A percentile compares a stretch with the other conserved stretches of the same genome.
phyloP scores from a whole-genome alignment of 108 stramenopile species.

The Skeletonema grethae region DNA sequence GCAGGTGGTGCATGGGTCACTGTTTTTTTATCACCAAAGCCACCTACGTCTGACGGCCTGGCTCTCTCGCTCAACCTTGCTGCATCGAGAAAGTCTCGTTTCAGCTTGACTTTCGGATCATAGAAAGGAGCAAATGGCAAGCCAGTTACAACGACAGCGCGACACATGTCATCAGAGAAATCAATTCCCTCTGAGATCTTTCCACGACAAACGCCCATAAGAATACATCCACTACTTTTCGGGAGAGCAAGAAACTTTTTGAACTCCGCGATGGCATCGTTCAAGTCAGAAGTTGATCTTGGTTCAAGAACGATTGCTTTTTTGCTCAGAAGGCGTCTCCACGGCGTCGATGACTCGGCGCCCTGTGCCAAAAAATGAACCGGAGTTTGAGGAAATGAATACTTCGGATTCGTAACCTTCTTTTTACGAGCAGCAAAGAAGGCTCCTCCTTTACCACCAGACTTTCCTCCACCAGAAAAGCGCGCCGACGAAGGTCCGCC shows the following conservation, averaged over 20 bases:
- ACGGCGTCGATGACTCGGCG: slow-evolving; percentile 51
- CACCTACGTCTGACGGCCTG: slow-evolving; percentile 66
- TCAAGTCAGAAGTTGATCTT: slow-evolving; percentile 71
- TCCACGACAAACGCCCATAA: slow-evolving; percentile 97
- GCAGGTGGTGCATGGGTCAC: background rate
- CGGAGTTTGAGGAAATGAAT: slow-evolving; percentile 45
- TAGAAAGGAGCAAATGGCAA: slow-evolving; percentile 94
- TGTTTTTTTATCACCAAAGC: slow-evolving; percentile 54
- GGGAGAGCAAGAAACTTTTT: slow-evolving; percentile 75
- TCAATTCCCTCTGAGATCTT: slow-evolving; percentile 90
- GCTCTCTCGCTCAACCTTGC: slow-evolving; percentile 47
- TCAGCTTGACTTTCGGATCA: slow-evolving; percentile 95
- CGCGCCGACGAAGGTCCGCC: slow-evolving; percentile 62
- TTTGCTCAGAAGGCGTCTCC: slow-evolving; percentile 69
- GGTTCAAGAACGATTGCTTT: slow-evolving; percentile 88
- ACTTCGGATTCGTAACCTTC: slow-evolving; percentile 35
- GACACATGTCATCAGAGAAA: slow-evolving; percentile 92
- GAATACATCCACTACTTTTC: slow-evolving; percentile 75
- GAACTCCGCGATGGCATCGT: slow-evolving; percentile 89
- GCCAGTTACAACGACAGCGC: slow-evolving; percentile 96
- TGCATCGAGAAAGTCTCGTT: slow-evolving; percentile 91
- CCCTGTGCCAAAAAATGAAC: slow-evolving; percentile 37
- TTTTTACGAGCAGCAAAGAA: slow-evolving; percentile 59
- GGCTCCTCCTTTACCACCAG: slow-evolving; percentile 31
- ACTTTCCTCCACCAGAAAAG: slow-evolving; percentile 7